Percentiles rank a stretch among this genome's conserved stretches.
These are phyloP conservation scores for Podila verticillata DNA, from an alignment of 192 early-diverging fungal genomes.

Conservation along the genomic window DNA sequence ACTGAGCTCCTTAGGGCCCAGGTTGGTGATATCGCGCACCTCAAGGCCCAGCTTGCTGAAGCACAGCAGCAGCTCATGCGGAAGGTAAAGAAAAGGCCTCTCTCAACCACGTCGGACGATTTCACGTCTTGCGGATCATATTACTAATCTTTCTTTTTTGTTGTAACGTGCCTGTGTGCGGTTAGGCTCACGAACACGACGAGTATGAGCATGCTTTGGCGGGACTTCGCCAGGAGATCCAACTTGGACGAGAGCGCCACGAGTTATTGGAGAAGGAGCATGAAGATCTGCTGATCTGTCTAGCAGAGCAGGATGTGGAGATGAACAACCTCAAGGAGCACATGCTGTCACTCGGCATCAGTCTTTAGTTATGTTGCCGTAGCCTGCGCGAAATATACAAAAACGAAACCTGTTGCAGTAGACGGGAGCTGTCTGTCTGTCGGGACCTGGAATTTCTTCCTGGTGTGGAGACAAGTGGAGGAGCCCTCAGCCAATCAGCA, in stretches of 20 bases:
- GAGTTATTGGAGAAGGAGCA: slow-evolving; percentile 73
- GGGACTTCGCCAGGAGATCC: slow-evolving; percentile 5
- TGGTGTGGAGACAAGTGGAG: neutral
- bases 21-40: slow-evolving; percentile 9
- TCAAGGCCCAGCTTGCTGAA: slow-evolving; percentile 23
- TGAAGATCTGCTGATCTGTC: slow-evolving; percentile 84
- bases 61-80: slow-evolving; percentile 7
- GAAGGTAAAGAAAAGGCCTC: slow-evolving; percentile 2
- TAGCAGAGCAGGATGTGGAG: slow-evolving; percentile 84
- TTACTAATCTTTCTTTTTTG: no score
- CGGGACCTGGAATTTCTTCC: neutral
- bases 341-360: slow-evolving; percentile 11
- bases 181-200: slow-evolving; percentile 22
- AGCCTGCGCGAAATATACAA: neutral
- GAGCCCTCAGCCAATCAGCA: slow-evolving; percentile 8
- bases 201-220: slow-evolving; percentile 19
- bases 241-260: slow-evolving; percentile 24
- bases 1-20: neutral
- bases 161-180: no score
- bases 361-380: neutral
- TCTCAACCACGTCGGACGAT: neutral
- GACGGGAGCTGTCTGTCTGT: neutral
- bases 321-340: slow-evolving; percentile 30
- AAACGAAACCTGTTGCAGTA: neutral
- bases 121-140: no score